phyloP scores from a whole-genome alignment of 2,329 filamentous ascomycete genomes.

The Talaromyces sp. region DNA sequence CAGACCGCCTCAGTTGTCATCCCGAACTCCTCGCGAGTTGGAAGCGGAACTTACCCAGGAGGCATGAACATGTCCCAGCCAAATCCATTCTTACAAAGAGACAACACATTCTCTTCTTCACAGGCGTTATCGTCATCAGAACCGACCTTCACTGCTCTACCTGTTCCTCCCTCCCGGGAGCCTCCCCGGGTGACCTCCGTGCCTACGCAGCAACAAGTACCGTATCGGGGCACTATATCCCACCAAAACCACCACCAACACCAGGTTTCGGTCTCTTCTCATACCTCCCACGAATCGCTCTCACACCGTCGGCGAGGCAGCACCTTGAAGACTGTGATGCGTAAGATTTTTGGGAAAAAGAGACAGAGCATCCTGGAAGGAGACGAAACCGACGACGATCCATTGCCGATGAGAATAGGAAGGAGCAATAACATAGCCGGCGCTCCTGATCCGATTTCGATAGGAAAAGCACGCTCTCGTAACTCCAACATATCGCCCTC shows the following conservation, averaged over 20 bases:
- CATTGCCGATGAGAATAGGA: not conserved
- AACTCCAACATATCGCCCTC: slow-evolving; percentile 9
- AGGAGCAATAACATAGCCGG: not conserved
- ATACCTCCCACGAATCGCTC: slow-evolving; percentile 19
- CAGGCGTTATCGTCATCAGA: slow-evolving; percentile 11
- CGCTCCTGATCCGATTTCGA: slow-evolving; percentile 16
- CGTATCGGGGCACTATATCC: slow-evolving; percentile 12
- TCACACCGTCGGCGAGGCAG: slow-evolving; percentile 37
- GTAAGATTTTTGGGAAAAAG: slow-evolving; percentile 40
- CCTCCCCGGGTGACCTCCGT: slow-evolving; percentile 8
- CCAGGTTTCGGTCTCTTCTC: slow-evolving; percentile 20
- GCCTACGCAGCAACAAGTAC: slow-evolving; percentile 4
- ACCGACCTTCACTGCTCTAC: slow-evolving; percentile 11
- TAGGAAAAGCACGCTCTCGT: slow-evolving; percentile 21
- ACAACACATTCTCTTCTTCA: slow-evolving; percentile 12
- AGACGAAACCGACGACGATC: slow-evolving; percentile 18
- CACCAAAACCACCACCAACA: slow-evolving; percentile 20
- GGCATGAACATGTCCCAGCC: slow-evolving; percentile 29
- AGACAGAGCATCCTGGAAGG: slow-evolving; percentile 29
- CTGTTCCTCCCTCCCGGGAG: slow-evolving; percentile 5
- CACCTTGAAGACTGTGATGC: slow-evolving; percentile 41
- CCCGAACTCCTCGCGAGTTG: not conserved
- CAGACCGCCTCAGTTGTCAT: not conserved
- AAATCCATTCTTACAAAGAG: slow-evolving; percentile 14
- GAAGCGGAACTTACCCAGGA: slow-evolving; percentile 17